Evolutionary conservation across 176 grass and related monocot genomes (phyloP), one percentile per base, ranked within the genome.

Genomic region (Leersia perrieri): DNA sequence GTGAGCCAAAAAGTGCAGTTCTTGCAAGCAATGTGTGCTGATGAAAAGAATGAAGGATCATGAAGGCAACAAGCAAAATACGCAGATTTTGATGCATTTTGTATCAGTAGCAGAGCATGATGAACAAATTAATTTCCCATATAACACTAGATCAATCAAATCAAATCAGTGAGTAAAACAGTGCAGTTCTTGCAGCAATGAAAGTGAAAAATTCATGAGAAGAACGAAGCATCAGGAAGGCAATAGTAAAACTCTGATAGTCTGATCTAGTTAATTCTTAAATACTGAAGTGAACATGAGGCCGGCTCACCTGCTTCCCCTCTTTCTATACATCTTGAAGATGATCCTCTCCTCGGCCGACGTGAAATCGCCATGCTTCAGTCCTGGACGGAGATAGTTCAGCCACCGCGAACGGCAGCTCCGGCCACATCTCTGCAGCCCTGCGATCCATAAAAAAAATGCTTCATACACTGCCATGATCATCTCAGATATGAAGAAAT

Each of bases 361-460:
- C 18, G 85, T 74, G 73, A 91, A 88, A 40, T 63, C 51, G 42
- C 85, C 89, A 66, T 81, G 81, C 77, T 81, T 87, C 63, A 91
- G 81, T n/a, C 85, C 89, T 1, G 85, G 85, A 3, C 85, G 80
- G 38, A 91, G 89, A 66, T 88, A 88, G 85, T 91, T 91, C 66
- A 91, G 85, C 89, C 82, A 91, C 65, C 85, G 35, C 3, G 85
- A 87, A 26, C 89, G 89, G 81, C 85, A 91, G 72, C 89, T 88
- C 85, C 81, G 76, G 31, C 85, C 81, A 9, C 85, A 88, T 64
- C 81, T 53, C 42, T 27, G n/a, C 38, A 91, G 76, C n/a, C 89
- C 89, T 91, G 39, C 0, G 5, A 71, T 49, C 3, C 75, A 84
- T 14, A 3, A 33, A 84, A 58, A 74, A 80, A 47, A 57, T 58